Evolutionary conservation across 805 yeast genomes (phyloP).

Genomic region (Saccharomyces paradoxus): DNA sequence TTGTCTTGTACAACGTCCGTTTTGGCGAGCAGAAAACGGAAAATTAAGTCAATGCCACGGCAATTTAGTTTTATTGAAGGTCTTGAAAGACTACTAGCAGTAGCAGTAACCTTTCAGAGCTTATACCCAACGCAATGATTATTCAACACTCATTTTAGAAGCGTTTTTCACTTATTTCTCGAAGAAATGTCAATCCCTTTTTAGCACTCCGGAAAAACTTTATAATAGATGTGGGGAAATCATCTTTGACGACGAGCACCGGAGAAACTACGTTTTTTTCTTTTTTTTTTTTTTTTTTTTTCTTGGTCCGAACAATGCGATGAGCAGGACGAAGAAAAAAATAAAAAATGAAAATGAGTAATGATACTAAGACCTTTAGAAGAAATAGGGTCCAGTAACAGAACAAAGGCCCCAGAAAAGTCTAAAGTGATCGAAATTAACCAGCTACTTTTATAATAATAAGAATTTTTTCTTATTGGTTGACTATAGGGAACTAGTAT

Average conservation of each 20-base stretch:
- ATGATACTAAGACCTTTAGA: neutral
- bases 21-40: neutral
- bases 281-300: neutral
- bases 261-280: neutral
- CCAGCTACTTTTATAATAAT: neutral
- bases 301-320: neutral
- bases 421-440: neutral
- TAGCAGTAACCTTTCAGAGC: neutral
- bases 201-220: neutral
- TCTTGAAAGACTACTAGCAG: neutral
- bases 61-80: neutral
- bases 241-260: neutral
- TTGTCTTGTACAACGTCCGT: slow-evolving; percentile 1
- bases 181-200: neutral
- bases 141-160: neutral
- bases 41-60: neutral
- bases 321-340: neutral
- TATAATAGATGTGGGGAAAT: neutral
- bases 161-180: neutral
- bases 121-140: neutral
- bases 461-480: neutral
- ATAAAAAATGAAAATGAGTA: neutral
- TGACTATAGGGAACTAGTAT: neutral
- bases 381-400: neutral
- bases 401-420: neutral